These are phyloP conservation scores for Hyaloraphidium curvatum DNA, from an alignment of 192 early-diverging fungal genomes.

Conservation along the genomic window DNA sequence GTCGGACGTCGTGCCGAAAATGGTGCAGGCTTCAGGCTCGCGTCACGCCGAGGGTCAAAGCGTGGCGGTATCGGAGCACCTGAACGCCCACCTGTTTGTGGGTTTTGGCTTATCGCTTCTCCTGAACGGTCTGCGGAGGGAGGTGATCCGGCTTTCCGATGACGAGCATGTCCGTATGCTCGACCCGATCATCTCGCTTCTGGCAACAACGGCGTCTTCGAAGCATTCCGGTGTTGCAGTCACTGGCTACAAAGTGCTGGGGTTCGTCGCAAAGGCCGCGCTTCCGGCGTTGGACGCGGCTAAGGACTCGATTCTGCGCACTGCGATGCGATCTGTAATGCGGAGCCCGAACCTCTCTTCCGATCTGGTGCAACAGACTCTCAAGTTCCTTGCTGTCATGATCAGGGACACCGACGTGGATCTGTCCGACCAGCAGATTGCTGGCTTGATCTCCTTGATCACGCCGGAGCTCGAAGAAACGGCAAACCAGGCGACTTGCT, in stretches of 20 bases:
- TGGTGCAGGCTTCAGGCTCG: no score
- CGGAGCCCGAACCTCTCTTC: conserved; percentile 37
- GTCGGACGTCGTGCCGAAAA: conserved; percentile 66
- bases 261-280: conserved; percentile 44
- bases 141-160: conserved; percentile 20
- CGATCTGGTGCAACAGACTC: conserved; percentile 53
- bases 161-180: conserved; percentile 47
- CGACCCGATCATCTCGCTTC: conserved; percentile 57
- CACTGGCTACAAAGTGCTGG: conserved; percentile 50
- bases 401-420: conserved; percentile 54
- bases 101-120: conserved; percentile 83
- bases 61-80: conserved; percentile 28
- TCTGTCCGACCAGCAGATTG: conserved; percentile 56
- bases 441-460: conserved; percentile 55
- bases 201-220: conserved; percentile 71
- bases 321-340: conserved; percentile 55
- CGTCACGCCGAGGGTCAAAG: no score
- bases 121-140: conserved; percentile 34
- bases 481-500: conserved; percentile 62
- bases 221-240: conserved; percentile 48
- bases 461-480: conserved; percentile 77
- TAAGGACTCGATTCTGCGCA: conserved; percentile 52
- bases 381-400: conserved; percentile 62
- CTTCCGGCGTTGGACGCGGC: conserved; percentile 46
- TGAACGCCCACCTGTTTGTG: conserved; percentile 79